Evolutionary conservation across 2,329 filamentous ascomycete species (phyloP), one percentile per base, ranked within the genome.

Genomic region (Exophiala sideris): DNA sequence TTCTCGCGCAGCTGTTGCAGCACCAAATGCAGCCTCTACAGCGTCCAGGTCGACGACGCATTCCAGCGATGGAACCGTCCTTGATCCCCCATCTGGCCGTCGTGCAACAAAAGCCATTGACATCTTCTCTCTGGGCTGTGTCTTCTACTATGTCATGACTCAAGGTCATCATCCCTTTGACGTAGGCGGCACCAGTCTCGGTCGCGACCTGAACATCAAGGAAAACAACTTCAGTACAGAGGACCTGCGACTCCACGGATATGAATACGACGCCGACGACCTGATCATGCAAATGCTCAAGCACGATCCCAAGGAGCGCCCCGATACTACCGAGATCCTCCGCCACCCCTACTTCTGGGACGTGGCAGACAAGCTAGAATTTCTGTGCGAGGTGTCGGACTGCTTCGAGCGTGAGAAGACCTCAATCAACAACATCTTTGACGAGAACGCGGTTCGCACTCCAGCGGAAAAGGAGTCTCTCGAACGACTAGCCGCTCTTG

Each of bases 131-230:
- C 81, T 99, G 34, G 94, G 94, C 1, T 87, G 96, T 49, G 91
- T 99, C n/a, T 99, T 96, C 76, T 97, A 91, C 74, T 99, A 96
- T 69, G 91, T 97, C n/a, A 79, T 99, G 56, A 96, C 92, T 1
- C 88, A 91, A 58, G 94, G 94, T 12, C 83, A 81, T 1, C 94
- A 99, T 70, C 94, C 94, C 0, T 99, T 95, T 65, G 92, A 96
- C 68, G 91, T 91, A 59, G 91, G 94, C 52, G 91, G 94, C 67
- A 85, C 90, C 46, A 97, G 94, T 76, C 95, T 95, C 83, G 63
- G 57, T 32, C 85, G 94, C 48, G 94, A 99, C 72, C 88, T 95
- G 65, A 97, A 99, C 71, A 97, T 99, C 65, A 91, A 95, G 65
- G 95, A 95, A 69, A 89, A 89, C 60, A 85, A 87, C 54, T 88